Percentiles rank a stretch among this genome's conserved stretches.
Evolutionary conservation across 2,329 filamentous ascomycete genomes (phyloP).

Genomic region (Xylaria hypoxylon): DNA sequence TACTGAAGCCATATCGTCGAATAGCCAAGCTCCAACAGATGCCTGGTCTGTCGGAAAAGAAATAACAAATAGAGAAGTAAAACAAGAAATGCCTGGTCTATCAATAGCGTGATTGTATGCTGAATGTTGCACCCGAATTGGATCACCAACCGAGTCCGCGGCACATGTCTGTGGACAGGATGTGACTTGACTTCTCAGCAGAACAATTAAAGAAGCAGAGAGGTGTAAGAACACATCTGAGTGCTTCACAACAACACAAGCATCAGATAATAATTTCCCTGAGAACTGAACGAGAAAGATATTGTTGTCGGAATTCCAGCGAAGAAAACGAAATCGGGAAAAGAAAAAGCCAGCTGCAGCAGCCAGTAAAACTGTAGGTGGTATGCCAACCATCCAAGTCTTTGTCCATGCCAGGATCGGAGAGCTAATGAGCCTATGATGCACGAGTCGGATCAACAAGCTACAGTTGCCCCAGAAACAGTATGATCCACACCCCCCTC

Average conservation of each 20-base stretch:
- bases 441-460: constrained; percentile 37
- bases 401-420: background rate
- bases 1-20: constrained; percentile 45
- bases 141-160: constrained; percentile 38
- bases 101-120: constrained; percentile 37
- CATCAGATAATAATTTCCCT: constrained; percentile 19
- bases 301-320: constrained; percentile 22
- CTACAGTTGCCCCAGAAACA: constrained; percentile 41
- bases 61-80: constrained; percentile 38
- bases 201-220: constrained; percentile 19
- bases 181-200: constrained; percentile 30
- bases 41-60: constrained; percentile 21
- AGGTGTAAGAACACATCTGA: constrained; percentile 14
- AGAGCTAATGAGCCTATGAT: constrained; percentile 12
- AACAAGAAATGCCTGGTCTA: constrained; percentile 42
- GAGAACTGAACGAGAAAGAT: constrained; percentile 27
- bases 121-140: constrained; percentile 39
- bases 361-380: constrained; percentile 7
- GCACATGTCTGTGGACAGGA: constrained; percentile 38
- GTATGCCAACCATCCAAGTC: constrained; percentile 22
- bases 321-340: constrained; percentile 14
- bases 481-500: constrained; percentile 12
- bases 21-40: constrained; percentile 24
- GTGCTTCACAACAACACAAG: constrained; percentile 29
- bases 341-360: constrained; percentile 13